Base-by-base conservation (phyloP, 2,329 filamentous ascomycete species). In the Fusarium solani-melongenae region DNA sequence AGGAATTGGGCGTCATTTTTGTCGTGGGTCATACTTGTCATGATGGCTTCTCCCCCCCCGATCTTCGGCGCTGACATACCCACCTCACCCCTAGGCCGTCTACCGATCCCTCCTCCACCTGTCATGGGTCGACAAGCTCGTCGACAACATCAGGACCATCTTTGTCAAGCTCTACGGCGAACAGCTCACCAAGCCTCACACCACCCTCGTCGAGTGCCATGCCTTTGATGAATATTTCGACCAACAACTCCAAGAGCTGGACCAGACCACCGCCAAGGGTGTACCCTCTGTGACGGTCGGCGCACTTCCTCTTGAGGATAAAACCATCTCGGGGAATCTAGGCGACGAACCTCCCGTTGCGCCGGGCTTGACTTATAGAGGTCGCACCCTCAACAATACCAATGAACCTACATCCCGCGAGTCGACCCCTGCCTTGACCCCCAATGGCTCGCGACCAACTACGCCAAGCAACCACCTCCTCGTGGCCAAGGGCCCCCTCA, bases 51-150 rank as follows among this genome's bases (percentile, higher is more conserved):
- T 39, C 9, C 15, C 70, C 15, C 70, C 31, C 64, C 60, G 62
- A 67, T 70, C 46, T 67, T 76, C 70, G 69, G 76, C 75, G 64
- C 73, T 78, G 70, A 78, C 70, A 66, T 68, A 62, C 57, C 70
- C 67, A 70, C 69, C 67, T 41, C 34, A 38, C 56, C 44, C 60
- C 53, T 79, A 98, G 95, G 96, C 96, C 74, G 96, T 99, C 73
- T 99, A 99, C 83, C 94, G 97, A 81, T 98, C 95, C 41, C 90
- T 99, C 34, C 89, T 99, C 33, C 95, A 98, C 82, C 90, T 99
- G 10, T 95, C 94, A 14, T 99, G 97, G 96, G 94, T 98, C 74
- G 96, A 99, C 83, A 95, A 96, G 82, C 92, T 99, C 56, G 91
- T 99, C 75, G 96, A 98, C 80, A 97, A 98, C 79, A 94, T 98